Percentiles rank a stretch among this genome's conserved stretches.
Evolutionary conservation across 1,139 yeast genomes (phyloP).

Genomic region (Keqinozyma sinolaborantium): DNA sequence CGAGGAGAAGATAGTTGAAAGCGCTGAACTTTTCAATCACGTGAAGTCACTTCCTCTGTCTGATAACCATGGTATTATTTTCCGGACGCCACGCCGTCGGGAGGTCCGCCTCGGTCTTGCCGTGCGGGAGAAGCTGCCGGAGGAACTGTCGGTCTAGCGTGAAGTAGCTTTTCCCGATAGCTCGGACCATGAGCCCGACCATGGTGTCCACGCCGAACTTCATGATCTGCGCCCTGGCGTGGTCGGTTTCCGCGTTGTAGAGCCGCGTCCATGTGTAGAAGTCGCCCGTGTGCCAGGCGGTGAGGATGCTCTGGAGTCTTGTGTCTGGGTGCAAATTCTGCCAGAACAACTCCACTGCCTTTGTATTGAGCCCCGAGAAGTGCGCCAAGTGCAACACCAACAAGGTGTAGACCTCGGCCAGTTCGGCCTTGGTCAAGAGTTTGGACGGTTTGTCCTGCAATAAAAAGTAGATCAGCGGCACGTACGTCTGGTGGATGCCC

Average conservation of each 20-base stretch:
- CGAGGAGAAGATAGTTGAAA: too few species aligned
- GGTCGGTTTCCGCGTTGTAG: slow-evolving; percentile 29
- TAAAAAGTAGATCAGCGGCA: slow-evolving; percentile 49
- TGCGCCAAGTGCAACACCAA: slow-evolving; percentile 48
- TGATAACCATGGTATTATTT: slow-evolving; percentile 19
- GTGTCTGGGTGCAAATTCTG: slow-evolving; percentile 21
- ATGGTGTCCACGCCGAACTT: slow-evolving; percentile 33
- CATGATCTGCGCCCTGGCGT: slow-evolving; percentile 34
- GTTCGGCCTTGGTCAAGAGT: slow-evolving; percentile 25
- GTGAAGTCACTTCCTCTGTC: slow-evolving; percentile 11
- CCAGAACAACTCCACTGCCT: slow-evolving; percentile 30
- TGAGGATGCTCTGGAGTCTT: slow-evolving; percentile 18
- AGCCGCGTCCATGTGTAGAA: slow-evolving; percentile 39
- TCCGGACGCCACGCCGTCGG: slow-evolving; percentile 25
- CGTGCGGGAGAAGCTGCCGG: slow-evolving; percentile 24
- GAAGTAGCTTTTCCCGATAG: slow-evolving; percentile 36
- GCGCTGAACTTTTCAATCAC: background rate
- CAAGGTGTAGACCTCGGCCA: slow-evolving; percentile 36
- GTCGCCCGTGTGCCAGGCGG: slow-evolving; percentile 36
- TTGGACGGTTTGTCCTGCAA: slow-evolving; percentile 13
- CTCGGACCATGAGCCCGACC: slow-evolving; percentile 23
- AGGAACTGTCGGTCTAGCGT: slow-evolving; percentile 19
- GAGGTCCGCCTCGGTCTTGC: slow-evolving; percentile 17
- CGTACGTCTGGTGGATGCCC: slow-evolving; percentile 55
- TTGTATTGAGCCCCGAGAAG: slow-evolving; percentile 32